Evolutionary conservation across 2,329 filamentous ascomycete genomes (phyloP), one percentile per base, ranked within the genome.

Genomic region (Ophiostoma quercus): DNA sequence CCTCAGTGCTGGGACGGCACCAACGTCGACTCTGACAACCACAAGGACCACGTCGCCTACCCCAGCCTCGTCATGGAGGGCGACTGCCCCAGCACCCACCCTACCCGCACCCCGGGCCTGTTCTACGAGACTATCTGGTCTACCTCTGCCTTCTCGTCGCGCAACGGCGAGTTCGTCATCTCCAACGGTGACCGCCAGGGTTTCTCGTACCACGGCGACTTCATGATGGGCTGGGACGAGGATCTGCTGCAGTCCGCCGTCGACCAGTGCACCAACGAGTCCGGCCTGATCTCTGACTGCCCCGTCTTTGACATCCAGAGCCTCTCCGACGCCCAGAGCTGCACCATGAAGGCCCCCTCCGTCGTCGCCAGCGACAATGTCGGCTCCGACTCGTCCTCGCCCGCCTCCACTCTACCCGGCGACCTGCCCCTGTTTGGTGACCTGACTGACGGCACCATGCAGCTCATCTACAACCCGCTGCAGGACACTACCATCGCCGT

Each of bases 121-220:
- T 90, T 96, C 78, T 97, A 85, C 77, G 92, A 97, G 82, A 92
- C 90, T 43, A 96, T 96, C 78, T 96, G 88, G 86, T 82, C 89
- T 76, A 95, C 92, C 9, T 79, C 85, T 67, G 83, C 82, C 1
- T 96, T 91, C 78, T 80, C 80, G 37, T 84, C 84, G 70, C 79
- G 84, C 29, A 80, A 84, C 8, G 92, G 92, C 68, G 79, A 87
- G 73, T 97, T 96, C 76, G 83, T 93, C 67, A 80, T 96, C 67
- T 82, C 92, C 67, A 93, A 93, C 74, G 92, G 92, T 72, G 93
- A 97, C 75, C 83, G 86, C 34, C 89, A 89, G 74, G 90, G 92
- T 66, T 91, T 84, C 74, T 90, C 91, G 47, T 92, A 92, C 77
- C 87, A 95, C 76, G 92, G 84, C 67, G 92, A 96, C 76, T 94